Base-by-base conservation (phyloP, 352 stramenopile genomes). In the Globisporangium recalcitrans region DNA sequence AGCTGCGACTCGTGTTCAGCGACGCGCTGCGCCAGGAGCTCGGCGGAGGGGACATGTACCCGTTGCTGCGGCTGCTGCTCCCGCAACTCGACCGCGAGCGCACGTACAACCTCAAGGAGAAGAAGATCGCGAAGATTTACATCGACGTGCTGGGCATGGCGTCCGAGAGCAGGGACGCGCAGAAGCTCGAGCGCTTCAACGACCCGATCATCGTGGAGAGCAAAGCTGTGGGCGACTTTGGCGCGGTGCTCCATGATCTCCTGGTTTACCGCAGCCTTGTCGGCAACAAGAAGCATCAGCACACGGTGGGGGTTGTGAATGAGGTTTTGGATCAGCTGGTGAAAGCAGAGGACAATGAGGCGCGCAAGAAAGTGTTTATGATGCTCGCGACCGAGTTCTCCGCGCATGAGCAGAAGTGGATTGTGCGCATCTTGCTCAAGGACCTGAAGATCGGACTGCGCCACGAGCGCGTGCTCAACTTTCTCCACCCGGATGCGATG, bases 51-150 rank as follows among this genome's bases (percentile, higher is more conserved):
- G 79, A 91, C 52, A 52, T 93, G 63, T 92, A 89, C 64, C 83
- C 86, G 32, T 68, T 95, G 8, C 68, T 95, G 56, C 77, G 84
- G 2, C 71, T 95, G 2, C 58, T 95, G 52, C 65, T 93, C 47
- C 86, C 86, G 4, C 84, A 92, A 52, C 70, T 95, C 53, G 86
- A 95, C 67, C 84, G 82, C 58, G 84, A 93, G 59, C 82, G 86
- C 65, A 91, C 79, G 51, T 95, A 93, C 68, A 93, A 91, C 67
- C 70, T 95, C 7, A 91, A 92, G 63, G 84, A 93, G 65, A 92
- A 88, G 72, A 95, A 92, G 68, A 87, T 95, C 60, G 86, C 82
- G 40, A 86, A 79, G 65, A 57, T 90, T 10, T 93, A 92, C 59
- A 68, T 91, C 4, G 76, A 92, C 11, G 70, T 93, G 8, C 60